These are phyloP conservation scores for Colletotrichum tabaci DNA, from an alignment of 2,329 filamentous ascomycete species.

Conservation along the genomic window DNA sequence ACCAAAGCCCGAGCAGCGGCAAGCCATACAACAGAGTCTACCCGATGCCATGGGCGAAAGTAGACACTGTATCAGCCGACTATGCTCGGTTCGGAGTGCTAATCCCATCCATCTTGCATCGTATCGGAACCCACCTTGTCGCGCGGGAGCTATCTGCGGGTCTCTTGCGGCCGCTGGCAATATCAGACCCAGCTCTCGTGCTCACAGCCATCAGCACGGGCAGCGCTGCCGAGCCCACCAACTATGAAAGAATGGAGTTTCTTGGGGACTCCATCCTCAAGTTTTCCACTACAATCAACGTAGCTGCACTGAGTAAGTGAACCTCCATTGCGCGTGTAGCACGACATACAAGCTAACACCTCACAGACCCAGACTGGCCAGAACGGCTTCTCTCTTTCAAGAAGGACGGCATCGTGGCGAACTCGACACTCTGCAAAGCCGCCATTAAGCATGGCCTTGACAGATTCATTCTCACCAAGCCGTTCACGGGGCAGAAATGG, in stretches of 20 bases:
- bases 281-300: constrained; percentile 76
- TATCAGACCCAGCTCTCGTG: constrained; percentile 67
- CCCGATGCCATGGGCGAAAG: constrained; percentile 61
- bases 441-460: constrained; percentile 77
- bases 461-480: constrained; percentile 77
- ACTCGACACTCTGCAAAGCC: constrained; percentile 78
- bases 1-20: constrained; percentile 47
- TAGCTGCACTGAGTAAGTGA: constrained; percentile 67
- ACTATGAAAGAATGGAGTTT: constrained; percentile 91
- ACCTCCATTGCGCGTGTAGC: background rate
- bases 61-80: constrained; percentile 63
- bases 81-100: constrained; percentile 70
- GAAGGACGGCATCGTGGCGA: constrained; percentile 81
- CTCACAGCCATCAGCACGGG: constrained; percentile 79
- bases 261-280: constrained; percentile 90
- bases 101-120: constrained; percentile 80
- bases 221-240: constrained; percentile 68
- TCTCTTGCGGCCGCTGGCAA: constrained; percentile 64
- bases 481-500: constrained; percentile 83
- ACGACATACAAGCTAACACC: constrained; percentile 38
- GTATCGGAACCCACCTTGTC: constrained; percentile 76
- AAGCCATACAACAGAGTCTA: constrained; percentile 63
- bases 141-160: constrained; percentile 72
- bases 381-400: constrained; percentile 81
- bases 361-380: constrained; percentile 76